Conservation (phyloP, 805 yeast genomes). For the Saturnispora saitoi region DNA sequence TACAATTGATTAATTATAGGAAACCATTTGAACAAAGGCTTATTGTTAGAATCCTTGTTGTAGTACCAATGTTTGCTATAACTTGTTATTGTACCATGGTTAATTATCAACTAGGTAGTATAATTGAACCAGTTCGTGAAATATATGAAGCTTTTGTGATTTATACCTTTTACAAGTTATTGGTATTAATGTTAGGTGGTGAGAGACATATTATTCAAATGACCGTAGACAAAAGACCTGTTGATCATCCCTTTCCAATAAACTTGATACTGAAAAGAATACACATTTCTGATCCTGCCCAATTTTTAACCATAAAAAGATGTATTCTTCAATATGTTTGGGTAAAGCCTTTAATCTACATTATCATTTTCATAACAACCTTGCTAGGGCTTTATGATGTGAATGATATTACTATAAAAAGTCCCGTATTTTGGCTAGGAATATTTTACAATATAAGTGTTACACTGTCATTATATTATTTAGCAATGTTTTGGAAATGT, state of each 20-base stretch:
- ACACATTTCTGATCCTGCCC: conserved; percentile 80
- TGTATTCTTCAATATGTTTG: conserved; percentile 91
- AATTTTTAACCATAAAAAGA: conserved; percentile 68
- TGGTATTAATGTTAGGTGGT: conserved; percentile 84
- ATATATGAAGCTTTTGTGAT: conserved; percentile 94
- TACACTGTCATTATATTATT: conserved; percentile 68
- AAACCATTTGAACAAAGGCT: conserved; percentile 84
- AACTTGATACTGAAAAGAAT: conserved; percentile 44
- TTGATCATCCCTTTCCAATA: conserved; percentile 51
- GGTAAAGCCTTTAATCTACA: conserved; percentile 79
- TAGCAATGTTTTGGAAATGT: conserved; percentile 91
- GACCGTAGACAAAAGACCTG: conserved; percentile 57
- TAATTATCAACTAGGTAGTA: conserved; percentile 35
- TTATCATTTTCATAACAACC: conserved; percentile 41
- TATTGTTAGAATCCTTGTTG: conserved; percentile 69
- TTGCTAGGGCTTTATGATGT: conserved; percentile 42
- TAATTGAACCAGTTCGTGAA: conserved; percentile 72
- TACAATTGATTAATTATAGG: conserved; percentile 66
- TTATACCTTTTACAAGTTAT: conserved; percentile 79
- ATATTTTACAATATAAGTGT: conserved; percentile 72
- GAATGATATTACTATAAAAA: conserved; percentile 37
- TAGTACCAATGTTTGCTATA: conserved; percentile 74
- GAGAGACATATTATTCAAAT: conserved; percentile 71
- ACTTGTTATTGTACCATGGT: conserved; percentile 55
- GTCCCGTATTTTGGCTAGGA: conserved; percentile 56